Percentiles rank a stretch among this genome's conserved stretches.
These are phyloP conservation scores for Fimicolochytrium jonesii DNA, from an alignment of 192 early-diverging fungal genomes.

Conservation along the genomic window DNA sequence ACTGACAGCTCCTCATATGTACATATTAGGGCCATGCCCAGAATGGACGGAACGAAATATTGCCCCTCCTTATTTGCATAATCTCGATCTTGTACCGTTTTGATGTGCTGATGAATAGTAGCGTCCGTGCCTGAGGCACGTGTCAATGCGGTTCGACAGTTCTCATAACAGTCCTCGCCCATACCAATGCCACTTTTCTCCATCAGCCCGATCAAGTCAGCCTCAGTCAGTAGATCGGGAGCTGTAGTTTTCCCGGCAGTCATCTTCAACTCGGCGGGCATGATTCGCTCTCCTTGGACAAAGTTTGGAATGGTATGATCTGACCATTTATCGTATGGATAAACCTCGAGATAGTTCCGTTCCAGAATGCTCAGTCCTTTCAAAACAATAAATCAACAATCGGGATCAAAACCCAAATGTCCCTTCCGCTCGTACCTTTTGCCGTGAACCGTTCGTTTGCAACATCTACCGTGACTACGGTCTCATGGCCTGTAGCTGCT, in stretches of 20 bases:
- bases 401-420: too few relatives aligned
- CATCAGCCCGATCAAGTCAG: conserved; percentile 86
- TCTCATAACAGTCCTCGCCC: not conserved
- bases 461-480: conserved; percentile 65
- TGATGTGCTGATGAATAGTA: conserved; percentile 94
- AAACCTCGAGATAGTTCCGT: conserved; percentile 90
- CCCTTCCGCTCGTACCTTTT: conserved; percentile 38
- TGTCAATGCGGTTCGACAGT: too few relatives aligned
- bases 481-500: conserved; percentile 83
- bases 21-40: conserved; percentile 81
- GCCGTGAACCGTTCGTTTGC: conserved; percentile 72
- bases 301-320: conserved; percentile 72
- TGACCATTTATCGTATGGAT: conserved; percentile 86
- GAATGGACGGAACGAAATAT: conserved; percentile 64
- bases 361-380: conserved; percentile 76
- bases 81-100: conserved; percentile 82
- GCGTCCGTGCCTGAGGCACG: conserved; percentile 94
- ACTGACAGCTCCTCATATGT: conserved; percentile 86
- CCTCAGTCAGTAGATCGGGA: conserved; percentile 76
- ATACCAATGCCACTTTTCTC: conserved; percentile 89
- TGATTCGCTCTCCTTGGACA: conserved; percentile 58
- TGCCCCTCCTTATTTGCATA: conserved; percentile 70
- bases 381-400: too few relatives aligned
- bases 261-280: conserved; percentile 67
- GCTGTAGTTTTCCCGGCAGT: conserved; percentile 58